phyloP scores from a whole-genome alignment of 345 rosid genomes.

The Carallia brachiata region DNA sequence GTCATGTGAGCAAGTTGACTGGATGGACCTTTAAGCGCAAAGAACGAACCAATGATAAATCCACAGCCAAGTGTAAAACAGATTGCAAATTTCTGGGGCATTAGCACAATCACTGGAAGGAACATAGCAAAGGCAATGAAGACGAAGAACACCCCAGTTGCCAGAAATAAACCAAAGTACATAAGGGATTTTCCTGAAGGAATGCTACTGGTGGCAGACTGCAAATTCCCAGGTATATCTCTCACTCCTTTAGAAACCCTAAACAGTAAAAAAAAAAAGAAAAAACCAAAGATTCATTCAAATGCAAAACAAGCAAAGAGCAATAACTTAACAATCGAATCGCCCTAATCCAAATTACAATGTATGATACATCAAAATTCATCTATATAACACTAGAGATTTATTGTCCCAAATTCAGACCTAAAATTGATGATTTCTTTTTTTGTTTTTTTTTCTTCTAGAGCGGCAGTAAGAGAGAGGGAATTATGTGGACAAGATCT shows the following conservation, averaged over 20 bases:
- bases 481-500: no score
- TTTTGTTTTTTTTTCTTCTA: no score
- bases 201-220: constrained; percentile 81
- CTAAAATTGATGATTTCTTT: no score
- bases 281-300: no score
- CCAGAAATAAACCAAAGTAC: constrained; percentile 83
- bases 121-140: constrained; percentile 86
- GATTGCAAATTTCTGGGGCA: constrained; percentile 95
- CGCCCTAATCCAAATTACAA: no score
- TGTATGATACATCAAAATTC: no score
- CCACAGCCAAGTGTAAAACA: constrained; percentile 90
- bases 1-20: constrained; percentile 79
- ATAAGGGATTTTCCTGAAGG: constrained; percentile 89
- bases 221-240: constrained; percentile 74
- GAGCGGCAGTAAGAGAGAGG: no score
- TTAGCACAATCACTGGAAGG: constrained; percentile 84
- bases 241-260: constrained; percentile 94
- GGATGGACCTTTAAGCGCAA: constrained; percentile 84
- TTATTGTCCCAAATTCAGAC: no score
- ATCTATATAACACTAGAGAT: no score
- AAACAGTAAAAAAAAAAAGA: constrained; percentile 5
- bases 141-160: constrained; percentile 75
- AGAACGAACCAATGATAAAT: constrained; percentile 81
- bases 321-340: no score
- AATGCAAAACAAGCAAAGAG: no score